Evolutionary conservation across 371 early-diverging fungal species (phyloP).

Genomic region (Synchytrium microbalum): DNA sequence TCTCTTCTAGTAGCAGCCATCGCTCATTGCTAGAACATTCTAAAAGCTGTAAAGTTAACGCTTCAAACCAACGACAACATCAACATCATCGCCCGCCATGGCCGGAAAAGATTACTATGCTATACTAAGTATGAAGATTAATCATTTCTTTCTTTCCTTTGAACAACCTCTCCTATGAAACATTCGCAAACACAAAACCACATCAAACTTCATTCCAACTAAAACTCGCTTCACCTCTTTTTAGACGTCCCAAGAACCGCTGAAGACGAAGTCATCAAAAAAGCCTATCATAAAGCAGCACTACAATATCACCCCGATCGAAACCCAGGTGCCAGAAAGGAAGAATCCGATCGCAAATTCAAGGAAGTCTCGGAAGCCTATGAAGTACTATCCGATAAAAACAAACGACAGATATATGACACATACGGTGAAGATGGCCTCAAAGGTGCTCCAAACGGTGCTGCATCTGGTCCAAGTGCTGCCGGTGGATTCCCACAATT

Average conservation of each 20-base stretch:
- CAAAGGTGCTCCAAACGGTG: constrained; percentile 49
- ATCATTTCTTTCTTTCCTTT: neutral
- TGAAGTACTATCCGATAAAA: constrained; percentile 28
- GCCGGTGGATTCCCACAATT: constrained; percentile 72
- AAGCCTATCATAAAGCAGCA: constrained; percentile 50
- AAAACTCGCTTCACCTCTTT: neutral
- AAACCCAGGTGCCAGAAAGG: constrained; percentile 65
- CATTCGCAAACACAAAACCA: neutral
- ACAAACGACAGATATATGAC: constrained; percentile 80
- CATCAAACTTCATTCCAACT: constrained; percentile 3
- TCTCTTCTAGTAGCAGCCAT: no score
- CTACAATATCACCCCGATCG: constrained; percentile 60
- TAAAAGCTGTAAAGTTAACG: no score
- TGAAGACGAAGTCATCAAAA: constrained; percentile 42
- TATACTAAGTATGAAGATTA: constrained; percentile 22
- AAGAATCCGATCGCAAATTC: constrained; percentile 72
- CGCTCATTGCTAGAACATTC: no score
- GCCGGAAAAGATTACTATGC: constrained; percentile 35
- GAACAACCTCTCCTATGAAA: neutral
- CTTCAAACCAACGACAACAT: no score
- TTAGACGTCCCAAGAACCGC: constrained; percentile 34
- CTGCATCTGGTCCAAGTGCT: constrained; percentile 38
- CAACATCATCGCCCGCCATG: no score
- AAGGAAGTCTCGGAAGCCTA: constrained; percentile 62
- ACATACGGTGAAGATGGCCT: constrained; percentile 88